Base-by-base conservation (phyloP, 495 filamentous ascomycete species). In the Penicillium soppii region DNA sequence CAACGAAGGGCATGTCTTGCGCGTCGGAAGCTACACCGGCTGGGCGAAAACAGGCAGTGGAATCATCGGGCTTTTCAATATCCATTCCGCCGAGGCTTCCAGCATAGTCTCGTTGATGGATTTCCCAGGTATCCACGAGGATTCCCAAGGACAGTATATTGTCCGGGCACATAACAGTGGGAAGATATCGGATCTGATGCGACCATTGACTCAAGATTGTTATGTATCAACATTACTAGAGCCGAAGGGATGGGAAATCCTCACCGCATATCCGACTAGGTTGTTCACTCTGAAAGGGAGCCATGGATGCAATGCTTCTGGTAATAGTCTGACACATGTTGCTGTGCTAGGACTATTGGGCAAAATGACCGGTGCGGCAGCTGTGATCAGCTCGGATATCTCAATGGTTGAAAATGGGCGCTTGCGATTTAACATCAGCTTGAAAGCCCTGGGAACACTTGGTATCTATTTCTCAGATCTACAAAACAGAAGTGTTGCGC, bases 311-410 rank as follows among this genome's bases (percentile, higher is more conserved):
- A 41, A 39, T 10, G 12, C 25, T 6, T 53, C 26, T 8, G 29
- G 23, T 5, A 33, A 44, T 26, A 52, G n/a, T 4, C 42, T 52
- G 7, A 71, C 67, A 10, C 59, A 78, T 38, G 68, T 89, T 10
- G 86, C 87, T 1, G 81, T 86, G n/a, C 67, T 98, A 2, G 94
- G 94, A 8, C 71, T 98, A 3, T 54, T 96, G 19, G 88, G 80
- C 13, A 95, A 96, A 65, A 95, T 97, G 86, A 90, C 91, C 2
- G 94, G 91, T 7, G 83, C 84, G 2, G 91, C 89, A 0, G 94
- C 90, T 0, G 73, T 97, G 12, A 59, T 87, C 1, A 70, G 65
- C 7, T 84, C 74, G 10, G 74, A 77, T n/a, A 77, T 83, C 12
- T 75, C 72, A 20, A 58, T 83, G 7, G 69, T 79, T 8, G 70